These are phyloP conservation scores for Austroboletus niveus DNA, from an alignment of 1,284 basidiomycete genomes.

Conservation along the genomic window DNA sequence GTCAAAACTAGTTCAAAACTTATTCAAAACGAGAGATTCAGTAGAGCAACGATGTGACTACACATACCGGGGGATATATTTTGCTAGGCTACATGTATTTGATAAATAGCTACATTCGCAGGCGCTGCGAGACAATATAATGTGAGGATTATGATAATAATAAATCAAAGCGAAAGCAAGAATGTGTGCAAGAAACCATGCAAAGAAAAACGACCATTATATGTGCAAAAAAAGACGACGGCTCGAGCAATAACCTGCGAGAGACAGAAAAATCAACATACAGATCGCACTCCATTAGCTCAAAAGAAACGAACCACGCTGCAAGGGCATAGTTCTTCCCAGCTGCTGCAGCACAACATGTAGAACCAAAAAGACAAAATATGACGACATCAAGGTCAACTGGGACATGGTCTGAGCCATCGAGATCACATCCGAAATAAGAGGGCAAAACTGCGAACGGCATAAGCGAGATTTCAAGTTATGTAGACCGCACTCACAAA, in stretches of 20 bases:
- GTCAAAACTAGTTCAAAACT: too few relatives aligned
- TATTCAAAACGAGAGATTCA: too few relatives aligned
- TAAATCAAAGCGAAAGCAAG: not conserved
- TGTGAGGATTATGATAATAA: not conserved
- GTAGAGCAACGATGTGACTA: too few relatives aligned
- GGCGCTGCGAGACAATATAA: constrained; percentile 7
- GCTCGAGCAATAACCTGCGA: constrained; percentile 7
- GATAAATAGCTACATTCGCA: constrained; percentile 3
- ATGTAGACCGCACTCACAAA: constrained; percentile 14
- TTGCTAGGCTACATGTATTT: not conserved
- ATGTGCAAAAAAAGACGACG: not conserved
- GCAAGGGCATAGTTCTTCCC: constrained; percentile 6
- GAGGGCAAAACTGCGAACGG: constrained; percentile 17
- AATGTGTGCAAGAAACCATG: not conserved
- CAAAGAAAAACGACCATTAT: constrained; percentile 2
- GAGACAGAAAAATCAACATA: constrained; percentile 1
- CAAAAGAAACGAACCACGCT: constrained; percentile 10
- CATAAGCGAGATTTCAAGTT: constrained; percentile 4
- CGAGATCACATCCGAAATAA: constrained; percentile 22
- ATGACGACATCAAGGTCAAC: constrained; percentile 17
- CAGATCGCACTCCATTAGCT: not conserved
- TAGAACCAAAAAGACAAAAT: constrained; percentile 11
- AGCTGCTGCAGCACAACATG: constrained; percentile 7
- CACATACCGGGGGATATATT: not conserved
- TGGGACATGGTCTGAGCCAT: constrained; percentile 16